These are phyloP conservation scores for Scutellaria barbata DNA, from an alignment of 257 asterid genomes.

Conservation along the genomic window DNA sequence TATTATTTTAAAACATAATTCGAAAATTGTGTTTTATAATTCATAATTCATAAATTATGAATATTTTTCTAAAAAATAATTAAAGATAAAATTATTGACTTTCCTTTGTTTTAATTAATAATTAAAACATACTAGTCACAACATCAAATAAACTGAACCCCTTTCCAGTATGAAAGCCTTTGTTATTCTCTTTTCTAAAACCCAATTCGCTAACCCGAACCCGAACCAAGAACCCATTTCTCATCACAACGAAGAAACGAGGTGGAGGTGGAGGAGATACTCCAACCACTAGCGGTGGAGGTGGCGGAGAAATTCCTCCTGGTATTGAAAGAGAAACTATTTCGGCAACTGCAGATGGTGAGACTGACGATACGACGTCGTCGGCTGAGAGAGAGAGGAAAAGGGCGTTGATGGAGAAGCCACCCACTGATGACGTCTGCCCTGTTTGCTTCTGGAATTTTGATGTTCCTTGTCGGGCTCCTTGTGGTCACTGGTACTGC, in stretches of 20 bases:
- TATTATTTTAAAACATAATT: too few relatives aligned
- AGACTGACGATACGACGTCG: slow-evolving; percentile 24
- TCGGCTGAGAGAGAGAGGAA: slow-evolving; percentile 40
- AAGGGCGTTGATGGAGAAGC: slow-evolving; percentile 46
- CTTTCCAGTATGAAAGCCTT: slow-evolving; percentile 18
- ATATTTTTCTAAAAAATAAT: too few relatives aligned
- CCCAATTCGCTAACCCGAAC: slow-evolving; percentile 15
- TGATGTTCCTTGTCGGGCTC: slow-evolving; percentile 64
- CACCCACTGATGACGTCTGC: slow-evolving; percentile 78
- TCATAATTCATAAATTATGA: too few relatives aligned
- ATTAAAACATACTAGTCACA: too few relatives aligned
- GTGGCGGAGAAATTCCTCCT: slow-evolving; percentile 25
- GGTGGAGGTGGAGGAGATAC: slow-evolving; percentile 28
- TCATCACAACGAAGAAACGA: slow-evolving; percentile 27
- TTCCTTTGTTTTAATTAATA: too few relatives aligned
- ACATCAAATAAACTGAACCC: background rate
- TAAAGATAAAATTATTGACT: too few relatives aligned
- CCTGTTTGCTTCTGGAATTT: slow-evolving; percentile 70
- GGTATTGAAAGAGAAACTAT: slow-evolving; percentile 31
- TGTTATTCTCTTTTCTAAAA: slow-evolving; percentile 13
- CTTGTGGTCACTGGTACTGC: slow-evolving; percentile 89
- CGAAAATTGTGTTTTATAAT: too few relatives aligned
- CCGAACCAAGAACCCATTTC: slow-evolving; percentile 15
- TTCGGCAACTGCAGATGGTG: slow-evolving; percentile 30
- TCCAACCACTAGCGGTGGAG: slow-evolving; percentile 20